Base-by-base conservation (phyloP, 305 asterid species). In the Fraxinus paxiana region DNA sequence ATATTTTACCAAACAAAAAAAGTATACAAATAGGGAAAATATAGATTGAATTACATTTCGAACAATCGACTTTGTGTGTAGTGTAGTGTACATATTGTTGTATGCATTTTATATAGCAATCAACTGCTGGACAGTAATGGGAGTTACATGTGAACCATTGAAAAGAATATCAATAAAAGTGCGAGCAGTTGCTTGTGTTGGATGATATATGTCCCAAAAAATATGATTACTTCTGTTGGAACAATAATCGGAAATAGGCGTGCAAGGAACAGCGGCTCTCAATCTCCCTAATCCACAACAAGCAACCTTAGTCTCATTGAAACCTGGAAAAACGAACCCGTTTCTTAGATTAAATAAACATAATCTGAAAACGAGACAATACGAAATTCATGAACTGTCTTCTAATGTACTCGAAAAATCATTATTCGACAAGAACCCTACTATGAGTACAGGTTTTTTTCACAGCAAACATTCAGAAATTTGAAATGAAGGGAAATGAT, bases 161-260 rank as follows among this genome's bases (percentile, higher is more conserved):
- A 84, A 90, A 28, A 91, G 84, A 13, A 54, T 37, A 30, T 83
- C 84, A 33, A 92, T 80, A 80, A 90, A 84, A 33, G 81, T 71
- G 1, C 84, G 86, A 28, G 88, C 83, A 71, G 91, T 83, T 4
- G 91, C 81, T 63, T 94, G 91, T 0, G 97, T 90, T 0, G 97
- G 97, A 84, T 94, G 97, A 83, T 89, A 91, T 22, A 84, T 51
- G 82, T 94, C 98, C 98, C 97, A 92, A 82, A 94, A 92, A 20
- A 94, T 15, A 72, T 91, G 90, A 26, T 83, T 82, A 41, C 76
- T 84, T 83, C 98, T 87, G 34, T 92, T 75, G 2, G 92, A 77
- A 82, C 98, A 91, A 71, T 41, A 88, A 2, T 41, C 24, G 0
- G 97, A 75, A 35, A 90, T 73, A 18, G 97, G 97, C 3, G 91